Conservation (phyloP, 163 green algal species). For the Chlamydomonas reinhardtii region DNA sequence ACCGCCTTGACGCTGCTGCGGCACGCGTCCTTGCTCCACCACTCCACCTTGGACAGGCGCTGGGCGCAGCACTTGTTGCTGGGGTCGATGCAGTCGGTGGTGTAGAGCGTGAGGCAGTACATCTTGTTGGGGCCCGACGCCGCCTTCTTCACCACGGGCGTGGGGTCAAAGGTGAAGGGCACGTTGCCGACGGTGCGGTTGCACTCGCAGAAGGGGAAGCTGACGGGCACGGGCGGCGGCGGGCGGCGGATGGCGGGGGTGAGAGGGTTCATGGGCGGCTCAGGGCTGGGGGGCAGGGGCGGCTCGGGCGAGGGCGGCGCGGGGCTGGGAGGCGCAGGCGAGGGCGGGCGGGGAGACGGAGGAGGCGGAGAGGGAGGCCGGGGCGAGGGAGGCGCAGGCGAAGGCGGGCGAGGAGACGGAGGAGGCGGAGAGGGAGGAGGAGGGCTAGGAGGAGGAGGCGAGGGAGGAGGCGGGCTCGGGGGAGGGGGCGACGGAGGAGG, state of each 20-base stretch:
- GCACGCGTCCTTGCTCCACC: slow-evolving; percentile 26
- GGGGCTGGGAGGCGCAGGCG: neutral
- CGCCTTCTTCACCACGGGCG: neutral
- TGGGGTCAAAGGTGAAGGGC: slow-evolving; percentile 39
- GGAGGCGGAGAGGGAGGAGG: neutral
- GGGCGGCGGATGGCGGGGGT: too few species aligned
- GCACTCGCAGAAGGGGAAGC: slow-evolving; percentile 46
- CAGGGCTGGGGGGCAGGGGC: neutral
- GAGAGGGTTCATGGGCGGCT: neutral
- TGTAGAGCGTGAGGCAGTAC: slow-evolving; percentile 46
- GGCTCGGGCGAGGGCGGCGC: too few species aligned
- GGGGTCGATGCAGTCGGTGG: slow-evolving; percentile 14
- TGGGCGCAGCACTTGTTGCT: slow-evolving; percentile 32
- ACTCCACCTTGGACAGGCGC: slow-evolving; percentile 43
- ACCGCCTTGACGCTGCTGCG: slow-evolving; percentile 15
- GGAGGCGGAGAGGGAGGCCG: neutral
- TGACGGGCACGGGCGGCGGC: neutral
- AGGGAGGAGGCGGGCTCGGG: neutral
- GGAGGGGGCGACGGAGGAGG: neutral
- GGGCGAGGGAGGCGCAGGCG: neutral
- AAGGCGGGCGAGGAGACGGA: neutral
- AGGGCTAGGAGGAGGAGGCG: neutral
- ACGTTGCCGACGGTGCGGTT: slow-evolving; percentile 8
- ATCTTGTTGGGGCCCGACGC: neutral
- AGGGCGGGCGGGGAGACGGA: too few species aligned